phyloP scores from a whole-genome alignment of 2,329 filamentous ascomycete genomes.

The Sarocladium strictum region DNA sequence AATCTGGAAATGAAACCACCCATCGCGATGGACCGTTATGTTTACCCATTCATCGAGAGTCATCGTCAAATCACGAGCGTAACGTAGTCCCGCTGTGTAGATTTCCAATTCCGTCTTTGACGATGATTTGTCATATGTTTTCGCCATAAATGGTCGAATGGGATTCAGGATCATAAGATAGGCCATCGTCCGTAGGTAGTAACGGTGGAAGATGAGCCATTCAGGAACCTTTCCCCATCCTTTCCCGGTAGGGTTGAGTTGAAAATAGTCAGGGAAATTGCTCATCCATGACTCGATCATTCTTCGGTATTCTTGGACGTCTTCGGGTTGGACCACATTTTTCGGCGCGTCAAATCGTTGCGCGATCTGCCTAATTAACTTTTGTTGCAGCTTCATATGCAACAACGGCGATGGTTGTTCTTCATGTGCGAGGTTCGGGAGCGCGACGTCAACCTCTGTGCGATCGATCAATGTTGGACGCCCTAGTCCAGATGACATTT shows the following conservation, averaged over 20 bases:
- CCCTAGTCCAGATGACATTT: constrained; percentile 27
- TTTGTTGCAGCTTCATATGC: constrained; percentile 30
- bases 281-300: constrained; percentile 36
- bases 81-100: constrained; percentile 33
- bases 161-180: constrained; percentile 41
- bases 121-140: constrained; percentile 21
- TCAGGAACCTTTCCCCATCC: constrained; percentile 1
- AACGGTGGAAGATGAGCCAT: constrained; percentile 40
- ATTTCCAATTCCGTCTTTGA: constrained; percentile 27
- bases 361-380: constrained; percentile 24
- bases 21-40: constrained; percentile 36
- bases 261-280: constrained; percentile 26
- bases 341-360: constrained; percentile 24
- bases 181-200: constrained; percentile 36
- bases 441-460: constrained; percentile 23
- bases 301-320: constrained; percentile 26
- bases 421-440: constrained; percentile 27
- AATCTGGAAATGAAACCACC: constrained; percentile 44
- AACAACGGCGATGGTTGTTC: constrained; percentile 25
- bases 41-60: constrained; percentile 37
- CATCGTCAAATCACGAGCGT: constrained; percentile 29
- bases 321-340: constrained; percentile 20
- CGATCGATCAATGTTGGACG: constrained; percentile 30
- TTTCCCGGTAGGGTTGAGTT: constrained; percentile 4
- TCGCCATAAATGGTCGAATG: constrained; percentile 39